Evolutionary conservation across 768 basidiomycete genomes (phyloP), one percentile per base, ranked within the genome.

Genomic region (Termitomyces sp.): DNA sequence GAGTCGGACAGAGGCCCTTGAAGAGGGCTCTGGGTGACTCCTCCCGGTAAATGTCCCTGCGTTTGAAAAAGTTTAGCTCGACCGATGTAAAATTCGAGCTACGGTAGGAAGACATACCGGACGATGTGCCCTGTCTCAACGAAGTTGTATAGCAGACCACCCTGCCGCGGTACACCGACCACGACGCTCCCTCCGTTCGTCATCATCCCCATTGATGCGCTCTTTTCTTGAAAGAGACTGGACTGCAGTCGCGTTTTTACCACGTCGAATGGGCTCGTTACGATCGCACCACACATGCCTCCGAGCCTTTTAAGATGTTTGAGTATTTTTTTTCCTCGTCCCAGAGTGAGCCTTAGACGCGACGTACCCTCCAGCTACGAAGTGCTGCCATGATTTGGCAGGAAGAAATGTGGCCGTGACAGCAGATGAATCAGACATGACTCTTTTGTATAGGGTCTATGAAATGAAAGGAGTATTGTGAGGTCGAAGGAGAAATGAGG

Each of bases 241-340:
- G 94, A 96, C 73, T 99, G 97, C 7, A 98, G 76, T 3, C 97
- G 88, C 42, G 97, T 99, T 75, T 98, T 98, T 60, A 98, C 94
- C 32, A 99, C 94, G 71, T 99, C 97, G 64, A 99, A 96, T 0
- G 97, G 96, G 43, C 93, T 94, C 0, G 97, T 99, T 3, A 98
- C 87, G 57, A 97, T 89, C 17, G 94, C 94, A 34, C 96, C 97
- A 66, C 92, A 92, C 94, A 98, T 96, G 40, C 95, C 97, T 25
- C 96, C 97, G 17, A 98, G 75, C 21, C 96, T 98, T 53, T 28
- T 4, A 9, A 34, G n/a, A 30, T 2, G 23, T 59, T 19, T 57
- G 39, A 44, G n/a, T 47, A 39, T 32, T 39, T 32, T 53, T 19
- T 35, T n/a, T n/a, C 28, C 35, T 28, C 3, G 39, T 40, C 12